phyloP scores from a whole-genome alignment of 305 asterid genomes.

The Withania somnifera region DNA sequence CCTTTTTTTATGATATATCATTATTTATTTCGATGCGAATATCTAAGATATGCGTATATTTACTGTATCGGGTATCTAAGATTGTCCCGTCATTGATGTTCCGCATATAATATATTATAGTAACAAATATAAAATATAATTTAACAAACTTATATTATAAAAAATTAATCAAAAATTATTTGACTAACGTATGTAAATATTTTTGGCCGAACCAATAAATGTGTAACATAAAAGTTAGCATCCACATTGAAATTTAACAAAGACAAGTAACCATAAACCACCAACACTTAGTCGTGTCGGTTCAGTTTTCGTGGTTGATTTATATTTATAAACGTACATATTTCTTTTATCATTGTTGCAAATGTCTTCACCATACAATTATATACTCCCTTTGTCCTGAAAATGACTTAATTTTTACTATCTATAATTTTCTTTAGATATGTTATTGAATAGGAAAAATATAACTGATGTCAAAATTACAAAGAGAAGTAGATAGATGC shows the following conservation, averaged over 20 bases:
- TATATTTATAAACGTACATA: neutral
- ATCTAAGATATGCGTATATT: no score
- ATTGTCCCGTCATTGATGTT: no score
- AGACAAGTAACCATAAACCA: neutral
- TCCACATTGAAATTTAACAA: neutral
- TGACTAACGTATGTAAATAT: neutral
- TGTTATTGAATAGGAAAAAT: neutral
- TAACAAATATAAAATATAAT: no score
- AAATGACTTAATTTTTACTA: neutral
- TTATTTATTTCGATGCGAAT: no score
- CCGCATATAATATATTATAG: no score
- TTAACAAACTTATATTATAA: no score
- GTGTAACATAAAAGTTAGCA: neutral
- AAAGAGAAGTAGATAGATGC: neutral
- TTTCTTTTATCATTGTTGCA: neutral
- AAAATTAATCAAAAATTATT: no score
- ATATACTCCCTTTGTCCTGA: neutral
- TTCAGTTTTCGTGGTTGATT: neutral
- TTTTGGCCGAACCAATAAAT: neutral
- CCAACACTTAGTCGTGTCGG: neutral
- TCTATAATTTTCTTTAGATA: neutral
- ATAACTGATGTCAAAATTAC: neutral
- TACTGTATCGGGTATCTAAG: no score
- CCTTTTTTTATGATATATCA: no score
- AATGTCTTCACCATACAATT: neutral